These are phyloP conservation scores for Starmerella stellata DNA, from an alignment of 805 yeast genomes.

Conservation along the genomic window DNA sequence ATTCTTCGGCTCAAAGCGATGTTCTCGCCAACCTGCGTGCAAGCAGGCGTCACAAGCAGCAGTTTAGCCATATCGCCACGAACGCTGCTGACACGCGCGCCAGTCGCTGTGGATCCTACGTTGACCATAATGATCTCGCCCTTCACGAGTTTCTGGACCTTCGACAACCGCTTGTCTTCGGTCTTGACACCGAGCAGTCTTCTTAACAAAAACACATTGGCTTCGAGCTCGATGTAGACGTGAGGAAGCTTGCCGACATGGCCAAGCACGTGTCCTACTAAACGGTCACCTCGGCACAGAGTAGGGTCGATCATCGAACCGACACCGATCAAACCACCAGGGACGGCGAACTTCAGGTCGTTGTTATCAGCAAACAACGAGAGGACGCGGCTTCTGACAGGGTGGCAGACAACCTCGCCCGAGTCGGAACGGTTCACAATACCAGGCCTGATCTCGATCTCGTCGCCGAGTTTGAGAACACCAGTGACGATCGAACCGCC, in stretches of 20 bases:
- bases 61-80: constrained; percentile 99
- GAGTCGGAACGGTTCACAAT: constrained; percentile 83
- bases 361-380: constrained; percentile 95
- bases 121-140: constrained; percentile 97
- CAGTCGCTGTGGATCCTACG: constrained; percentile 97
- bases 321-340: constrained; percentile 99
- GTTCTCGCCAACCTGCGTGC: constrained; percentile 96
- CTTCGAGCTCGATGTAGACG: constrained; percentile 91
- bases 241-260: constrained; percentile 91
- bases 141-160: constrained; percentile 81
- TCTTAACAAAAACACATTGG: constrained; percentile 89
- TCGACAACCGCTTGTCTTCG: constrained; percentile 91
- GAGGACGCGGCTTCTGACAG: constrained; percentile 83
- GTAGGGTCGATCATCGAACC: constrained; percentile 99
- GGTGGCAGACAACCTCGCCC: constrained; percentile 74
- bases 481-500: constrained; percentile 97
- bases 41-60: constrained; percentile 91
- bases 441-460: constrained; percentile 98
- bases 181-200: constrained; percentile 97
- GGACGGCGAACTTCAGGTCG: constrained; percentile 95
- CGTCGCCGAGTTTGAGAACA: constrained; percentile 93
- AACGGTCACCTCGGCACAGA: constrained; percentile 95
- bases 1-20: constrained; percentile 97
- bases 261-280: constrained; percentile 98
- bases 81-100: constrained; percentile 95